Evolutionary conservation across 495 filamentous ascomycete species (phyloP).

Genomic region (Trichoderma parareesei): DNA sequence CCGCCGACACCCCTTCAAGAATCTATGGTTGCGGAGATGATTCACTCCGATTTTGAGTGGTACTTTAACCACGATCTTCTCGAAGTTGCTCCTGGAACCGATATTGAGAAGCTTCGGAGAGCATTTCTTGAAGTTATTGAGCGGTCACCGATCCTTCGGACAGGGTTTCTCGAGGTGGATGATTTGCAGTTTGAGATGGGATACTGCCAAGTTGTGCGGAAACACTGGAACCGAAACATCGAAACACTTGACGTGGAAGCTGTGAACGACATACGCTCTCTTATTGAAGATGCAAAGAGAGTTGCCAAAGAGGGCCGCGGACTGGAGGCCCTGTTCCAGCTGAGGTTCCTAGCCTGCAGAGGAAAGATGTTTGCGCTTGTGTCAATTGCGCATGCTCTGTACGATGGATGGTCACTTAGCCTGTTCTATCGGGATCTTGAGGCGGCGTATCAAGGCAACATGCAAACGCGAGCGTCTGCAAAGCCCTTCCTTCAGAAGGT

Average conservation of each 20-base stretch:
- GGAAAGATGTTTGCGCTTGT: constrained; percentile 45
- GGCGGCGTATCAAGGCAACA: constrained; percentile 43
- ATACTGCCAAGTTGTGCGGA: constrained; percentile 59
- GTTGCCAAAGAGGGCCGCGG: constrained; percentile 21
- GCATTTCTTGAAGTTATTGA: constrained; percentile 54
- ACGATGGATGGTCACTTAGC: constrained; percentile 66
- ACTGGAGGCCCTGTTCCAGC: constrained; percentile 32
- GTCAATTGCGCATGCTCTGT: constrained; percentile 71
- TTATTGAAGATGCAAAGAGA: constrained; percentile 24
- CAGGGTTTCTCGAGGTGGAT: constrained; percentile 57
- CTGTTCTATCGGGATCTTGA: constrained; percentile 60
- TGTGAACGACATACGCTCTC: constrained; percentile 18
- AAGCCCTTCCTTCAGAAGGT: constrained; percentile 40
- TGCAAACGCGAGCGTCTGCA: constrained; percentile 34
- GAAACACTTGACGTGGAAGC: constrained; percentile 16
- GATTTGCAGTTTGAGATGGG: constrained; percentile 43
- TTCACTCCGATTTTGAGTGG: constrained; percentile 51
- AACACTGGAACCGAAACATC: constrained; percentile 15
- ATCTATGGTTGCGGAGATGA: constrained; percentile 69
- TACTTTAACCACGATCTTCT: constrained; percentile 79
- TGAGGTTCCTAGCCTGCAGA: constrained; percentile 28
- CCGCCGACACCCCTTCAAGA: constrained; percentile 72
- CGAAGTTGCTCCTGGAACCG: constrained; percentile 39
- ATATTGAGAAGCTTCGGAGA: constrained; percentile 42
- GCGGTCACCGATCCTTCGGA: constrained; percentile 63